These are phyloP conservation scores for Dothistroma pini DNA, from an alignment of 2,329 filamentous ascomycete genomes.

Conservation along the genomic window DNA sequence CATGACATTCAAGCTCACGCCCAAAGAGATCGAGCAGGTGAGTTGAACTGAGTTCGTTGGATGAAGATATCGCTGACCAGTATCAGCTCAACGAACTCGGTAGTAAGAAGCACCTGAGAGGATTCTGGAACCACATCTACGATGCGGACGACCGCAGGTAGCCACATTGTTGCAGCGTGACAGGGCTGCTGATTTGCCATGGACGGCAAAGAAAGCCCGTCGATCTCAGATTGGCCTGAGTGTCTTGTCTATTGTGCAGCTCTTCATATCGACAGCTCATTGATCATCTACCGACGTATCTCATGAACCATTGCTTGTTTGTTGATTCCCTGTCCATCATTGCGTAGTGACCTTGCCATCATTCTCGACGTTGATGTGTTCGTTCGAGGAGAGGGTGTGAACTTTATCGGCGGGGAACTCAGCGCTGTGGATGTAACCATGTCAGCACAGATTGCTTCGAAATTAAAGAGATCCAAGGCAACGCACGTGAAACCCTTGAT, in stretches of 20 bases:
- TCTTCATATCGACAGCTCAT: neutral
- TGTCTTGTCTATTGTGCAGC: neutral
- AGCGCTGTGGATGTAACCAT: neutral
- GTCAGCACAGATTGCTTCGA: neutral
- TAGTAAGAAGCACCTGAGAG: slow-evolving; percentile 49
- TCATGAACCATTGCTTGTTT: neutral
- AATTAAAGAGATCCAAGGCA: neutral
- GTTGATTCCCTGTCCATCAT: slow-evolving; percentile 38
- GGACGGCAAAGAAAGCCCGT: neutral
- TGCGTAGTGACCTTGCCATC: slow-evolving; percentile 70
- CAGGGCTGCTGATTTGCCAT: neutral
- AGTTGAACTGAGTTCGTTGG: slow-evolving; percentile 1
- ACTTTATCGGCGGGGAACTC: slow-evolving; percentile 64
- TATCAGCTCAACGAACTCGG: slow-evolving; percentile 47
- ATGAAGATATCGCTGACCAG: slow-evolving; percentile 1
- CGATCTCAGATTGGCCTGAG: neutral
- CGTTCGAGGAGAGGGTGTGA: slow-evolving; percentile 61
- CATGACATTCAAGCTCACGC: slow-evolving; percentile 57
- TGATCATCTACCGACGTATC: neutral
- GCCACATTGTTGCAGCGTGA: neutral
- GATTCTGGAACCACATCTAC: slow-evolving; percentile 52
- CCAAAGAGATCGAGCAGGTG: slow-evolving; percentile 52
- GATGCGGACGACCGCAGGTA: slow-evolving; percentile 41
- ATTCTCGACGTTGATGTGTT: slow-evolving; percentile 74
- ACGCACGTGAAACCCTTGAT: slow-evolving; percentile 93